phyloP scores from a whole-genome alignment of 2,329 filamentous ascomycete species.

The Ascochyta pisi region DNA sequence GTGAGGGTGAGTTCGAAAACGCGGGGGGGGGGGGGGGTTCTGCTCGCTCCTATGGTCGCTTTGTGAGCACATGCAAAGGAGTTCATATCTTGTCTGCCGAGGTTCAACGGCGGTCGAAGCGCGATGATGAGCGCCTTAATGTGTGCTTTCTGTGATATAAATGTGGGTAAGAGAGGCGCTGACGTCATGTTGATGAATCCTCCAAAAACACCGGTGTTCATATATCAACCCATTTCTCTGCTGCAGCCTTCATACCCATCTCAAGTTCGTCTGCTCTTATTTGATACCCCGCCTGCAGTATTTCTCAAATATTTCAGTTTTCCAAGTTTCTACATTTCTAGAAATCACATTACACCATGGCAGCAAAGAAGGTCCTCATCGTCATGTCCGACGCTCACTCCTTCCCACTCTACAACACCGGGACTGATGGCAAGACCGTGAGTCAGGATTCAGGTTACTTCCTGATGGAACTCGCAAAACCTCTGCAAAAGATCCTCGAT shows the following conservation, averaged over 20 bases:
- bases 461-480: slow-evolving; percentile 44
- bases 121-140: neutral
- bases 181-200: slow-evolving; percentile 11
- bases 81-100: neutral
- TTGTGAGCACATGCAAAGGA: neutral
- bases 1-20: neutral
- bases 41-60: neutral
- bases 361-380: slow-evolving; percentile 54
- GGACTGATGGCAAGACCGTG: slow-evolving; percentile 32
- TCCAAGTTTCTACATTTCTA: neutral
- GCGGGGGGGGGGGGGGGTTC: no score
- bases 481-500: slow-evolving; percentile 37
- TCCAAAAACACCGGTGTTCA: neutral
- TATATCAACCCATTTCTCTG: neutral
- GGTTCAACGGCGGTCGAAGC: slow-evolving; percentile 9
- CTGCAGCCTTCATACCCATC: neutral
- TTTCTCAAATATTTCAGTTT: neutral
- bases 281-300: slow-evolving; percentile 1
- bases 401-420: slow-evolving; percentile 37
- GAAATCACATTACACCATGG: slow-evolving; percentile 16
- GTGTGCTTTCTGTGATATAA: slow-evolving; percentile 2
- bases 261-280: neutral
- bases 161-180: slow-evolving; percentile 7
- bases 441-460: slow-evolving; percentile 41
- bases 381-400: slow-evolving; percentile 54